phyloP scores from a whole-genome alignment of 164 flowering plant species.

The Chimonanthus praecox region DNA sequence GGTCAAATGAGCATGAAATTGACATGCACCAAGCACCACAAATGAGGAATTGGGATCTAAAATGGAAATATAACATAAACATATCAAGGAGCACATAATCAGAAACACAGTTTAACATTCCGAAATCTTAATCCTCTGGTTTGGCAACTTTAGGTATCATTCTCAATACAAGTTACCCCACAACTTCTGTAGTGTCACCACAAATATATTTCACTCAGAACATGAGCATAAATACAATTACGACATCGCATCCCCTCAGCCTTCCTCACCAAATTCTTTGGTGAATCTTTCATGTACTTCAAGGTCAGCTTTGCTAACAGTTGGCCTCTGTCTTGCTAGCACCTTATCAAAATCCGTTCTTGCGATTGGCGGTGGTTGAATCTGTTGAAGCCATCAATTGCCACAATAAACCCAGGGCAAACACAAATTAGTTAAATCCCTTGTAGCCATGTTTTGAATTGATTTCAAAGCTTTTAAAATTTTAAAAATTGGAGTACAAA shows the following conservation, averaged over 20 bases:
- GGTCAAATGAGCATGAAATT: too few species aligned
- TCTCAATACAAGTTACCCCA: neutral
- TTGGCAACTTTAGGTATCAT: neutral
- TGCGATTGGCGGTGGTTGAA: constrained; percentile 83
- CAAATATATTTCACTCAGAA: neutral
- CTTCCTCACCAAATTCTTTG: constrained; percentile 97
- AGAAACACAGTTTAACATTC: neutral
- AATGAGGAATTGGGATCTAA: too few species aligned
- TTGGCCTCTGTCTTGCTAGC: constrained; percentile 91
- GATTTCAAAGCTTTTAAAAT: neutral
- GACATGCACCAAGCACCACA: too few species aligned
- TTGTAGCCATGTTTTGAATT: neutral
- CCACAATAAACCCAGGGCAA: too few species aligned
- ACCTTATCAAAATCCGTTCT: constrained; percentile 91
- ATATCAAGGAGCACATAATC: neutral
- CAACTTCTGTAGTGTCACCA: neutral
- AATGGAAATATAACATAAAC: too few species aligned
- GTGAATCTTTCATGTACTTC: constrained; percentile 95
- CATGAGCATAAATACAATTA: constrained; percentile 2
- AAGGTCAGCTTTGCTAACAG: constrained; percentile 91
- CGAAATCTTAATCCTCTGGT: neutral
- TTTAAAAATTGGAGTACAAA: too few species aligned
- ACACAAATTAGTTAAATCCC: too few species aligned
- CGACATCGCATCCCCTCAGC: constrained; percentile 29
- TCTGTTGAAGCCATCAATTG: constrained; percentile 31